Conservation (phyloP, 164 flowering plant genomes). For the Stephania yunnanensis region DNA sequence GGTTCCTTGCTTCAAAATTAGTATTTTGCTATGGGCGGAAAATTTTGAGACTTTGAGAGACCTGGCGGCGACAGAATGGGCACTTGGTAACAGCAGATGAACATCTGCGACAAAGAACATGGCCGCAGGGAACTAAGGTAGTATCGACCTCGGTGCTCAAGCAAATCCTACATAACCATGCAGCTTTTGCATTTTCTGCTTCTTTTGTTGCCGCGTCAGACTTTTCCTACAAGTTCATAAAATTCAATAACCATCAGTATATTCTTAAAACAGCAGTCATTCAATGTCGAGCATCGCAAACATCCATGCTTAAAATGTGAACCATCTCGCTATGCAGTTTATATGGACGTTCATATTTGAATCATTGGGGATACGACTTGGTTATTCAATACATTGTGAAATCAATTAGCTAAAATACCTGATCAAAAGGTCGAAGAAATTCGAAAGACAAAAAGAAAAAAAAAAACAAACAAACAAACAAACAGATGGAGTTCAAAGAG, state of each 20-base stretch:
- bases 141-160: slow-evolving; percentile 66
- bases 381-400: background rate
- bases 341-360: background rate
- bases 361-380: background rate
- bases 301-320: background rate
- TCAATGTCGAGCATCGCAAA: background rate
- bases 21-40: slow-evolving; percentile 50
- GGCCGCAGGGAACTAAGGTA: slow-evolving; percentile 81
- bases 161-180: slow-evolving; percentile 86
- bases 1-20: background rate
- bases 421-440: background rate
- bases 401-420: background rate
- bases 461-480: background rate
- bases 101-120: slow-evolving; percentile 80
- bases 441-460: background rate
- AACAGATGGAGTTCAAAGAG: slow-evolving; percentile 3
- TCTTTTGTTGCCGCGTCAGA: slow-evolving; percentile 69
- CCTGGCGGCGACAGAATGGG: slow-evolving; percentile 89
- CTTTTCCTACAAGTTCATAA: slow-evolving; percentile 52
- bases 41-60: slow-evolving; percentile 55
- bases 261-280: background rate
- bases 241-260: background rate
- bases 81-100: slow-evolving; percentile 83
- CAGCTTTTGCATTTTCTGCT: slow-evolving; percentile 87
- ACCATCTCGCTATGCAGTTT: background rate